These are phyloP conservation scores for Dipsacomyces acuminosporus DNA, from an alignment of 371 early-diverging fungal species.

Conservation along the genomic window DNA sequence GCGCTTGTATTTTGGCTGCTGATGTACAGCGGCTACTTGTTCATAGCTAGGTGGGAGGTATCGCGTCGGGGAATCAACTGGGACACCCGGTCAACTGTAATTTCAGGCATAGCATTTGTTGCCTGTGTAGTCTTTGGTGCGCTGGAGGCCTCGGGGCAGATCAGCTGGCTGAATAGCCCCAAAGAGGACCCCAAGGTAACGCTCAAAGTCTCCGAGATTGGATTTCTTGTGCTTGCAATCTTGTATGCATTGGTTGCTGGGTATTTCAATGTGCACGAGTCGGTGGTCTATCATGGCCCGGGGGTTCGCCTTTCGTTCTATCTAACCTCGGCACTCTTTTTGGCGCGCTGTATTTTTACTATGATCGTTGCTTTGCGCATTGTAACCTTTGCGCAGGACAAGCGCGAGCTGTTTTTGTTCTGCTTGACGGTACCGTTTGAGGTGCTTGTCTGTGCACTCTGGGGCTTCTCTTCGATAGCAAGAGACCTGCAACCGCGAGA, in stretches of 20 bases:
- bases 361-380: slow-evolving; percentile 39
- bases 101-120: slow-evolving; percentile 14
- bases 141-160: slow-evolving; percentile 42
- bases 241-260: slow-evolving; percentile 11
- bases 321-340: slow-evolving; percentile 13
- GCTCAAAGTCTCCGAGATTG: slow-evolving; percentile 29
- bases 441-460: slow-evolving; percentile 11
- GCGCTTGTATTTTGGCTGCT: slow-evolving; percentile 36
- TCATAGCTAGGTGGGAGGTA: slow-evolving; percentile 31
- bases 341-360: slow-evolving; percentile 31
- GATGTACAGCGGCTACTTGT: slow-evolving; percentile 18
- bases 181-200: slow-evolving; percentile 11
- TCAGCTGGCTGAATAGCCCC: slow-evolving; percentile 42
- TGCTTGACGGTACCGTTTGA: slow-evolving; percentile 26
- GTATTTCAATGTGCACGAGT: slow-evolving; percentile 18
- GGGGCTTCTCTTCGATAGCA: slow-evolving; percentile 23
- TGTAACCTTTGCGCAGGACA: slow-evolving; percentile 17
- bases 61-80: slow-evolving; percentile 26
- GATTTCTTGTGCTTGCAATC: slow-evolving; percentile 22
- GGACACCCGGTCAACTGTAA: slow-evolving; percentile 22
- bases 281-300: slow-evolving; percentile 30
- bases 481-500: slow-evolving; percentile 10
- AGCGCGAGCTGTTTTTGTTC: slow-evolving; percentile 37
- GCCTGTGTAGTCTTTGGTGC: slow-evolving; percentile 32
- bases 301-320: slow-evolving; percentile 31